Base-by-base conservation (phyloP, 2,329 filamentous ascomycete genomes). In the Cytospora mali region DNA sequence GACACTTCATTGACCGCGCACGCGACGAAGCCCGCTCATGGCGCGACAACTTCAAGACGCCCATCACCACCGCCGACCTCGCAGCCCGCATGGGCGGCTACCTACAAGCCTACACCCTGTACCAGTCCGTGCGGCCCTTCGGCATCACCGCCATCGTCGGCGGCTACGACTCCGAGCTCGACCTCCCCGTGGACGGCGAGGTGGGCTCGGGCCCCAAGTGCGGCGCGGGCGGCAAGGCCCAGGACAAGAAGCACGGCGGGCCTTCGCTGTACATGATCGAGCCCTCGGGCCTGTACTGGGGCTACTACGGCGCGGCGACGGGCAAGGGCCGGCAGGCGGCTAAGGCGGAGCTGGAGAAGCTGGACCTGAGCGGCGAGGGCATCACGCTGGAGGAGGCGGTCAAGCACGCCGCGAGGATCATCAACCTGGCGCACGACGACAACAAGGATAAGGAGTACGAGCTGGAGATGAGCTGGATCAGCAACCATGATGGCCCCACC, bases 371-470 rank as follows among this genome's bases (percentile, higher is more conserved):
- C 59, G 88, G 88, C 13, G 90, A 87, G 61, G 89, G 84, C 55
- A 84, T 98, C 60, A 91, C 89, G 66, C 81, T 99, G 64, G 82
- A 90, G 73, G 88, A 98, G 73, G 95, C 90, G 56, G 92, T 99
- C 73, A 97, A 96, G 83, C 91, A 98, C 82, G 95, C 95, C 35
- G 95, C 95, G 62, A 84, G 93, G 66, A 99, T 99, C 78, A 98
- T 99, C 78, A 96, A 97, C 76, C 87, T 97, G 65, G 93, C 94
- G 55, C 95, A 99, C 75, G 95, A 98, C 77, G 95, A 99, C 77
- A 98, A 94, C 84, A 98, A 98, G 82, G 95, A 98, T 80, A 99
- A 99, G 84, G 95, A 98, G 68, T 99, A 98, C 73, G 95, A 99
- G 86, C 83, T 99, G 64, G 95, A 99, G 82, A 96, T 99, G 93